Percentiles rank a stretch among this genome's conserved stretches.
phyloP scores from a whole-genome alignment of 805 yeast species.

The Candida koratica region DNA sequence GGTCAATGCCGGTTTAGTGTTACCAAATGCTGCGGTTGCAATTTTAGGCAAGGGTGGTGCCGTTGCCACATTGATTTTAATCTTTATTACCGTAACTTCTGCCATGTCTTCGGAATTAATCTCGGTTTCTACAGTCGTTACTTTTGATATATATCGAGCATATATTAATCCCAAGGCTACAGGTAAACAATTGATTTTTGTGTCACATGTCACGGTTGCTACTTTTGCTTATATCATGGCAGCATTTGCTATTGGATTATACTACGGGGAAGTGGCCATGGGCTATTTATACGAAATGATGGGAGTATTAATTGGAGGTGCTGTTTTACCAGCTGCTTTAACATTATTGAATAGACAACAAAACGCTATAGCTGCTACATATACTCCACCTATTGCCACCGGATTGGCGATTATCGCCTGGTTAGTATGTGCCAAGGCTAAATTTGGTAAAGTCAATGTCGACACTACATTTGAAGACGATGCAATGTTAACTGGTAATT shows the following conservation, averaged over 20 bases:
- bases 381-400: conserved; percentile 78
- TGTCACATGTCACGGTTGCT: conserved; percentile 66
- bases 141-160: conserved; percentile 80
- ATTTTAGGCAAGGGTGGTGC: conserved; percentile 87
- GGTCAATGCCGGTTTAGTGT: conserved; percentile 75
- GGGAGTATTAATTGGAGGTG: conserved; percentile 87
- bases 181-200: conserved; percentile 65
- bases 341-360: conserved; percentile 62
- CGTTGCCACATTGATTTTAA: conserved; percentile 69
- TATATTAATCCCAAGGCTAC: conserved; percentile 76
- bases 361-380: conserved; percentile 64
- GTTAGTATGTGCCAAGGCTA: conserved; percentile 35
- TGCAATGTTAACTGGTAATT: conserved; percentile 87
- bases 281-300: conserved; percentile 83
- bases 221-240: conserved; percentile 61
- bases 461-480: conserved; percentile 71
- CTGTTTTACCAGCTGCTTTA: conserved; percentile 72
- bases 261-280: conserved; percentile 79
- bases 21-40: conserved; percentile 78
- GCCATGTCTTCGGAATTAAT: conserved; percentile 90
- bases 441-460: conserved; percentile 30
- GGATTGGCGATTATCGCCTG: conserved; percentile 64
- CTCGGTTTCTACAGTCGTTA: conserved; percentile 79
- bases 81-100: conserved; percentile 90
- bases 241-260: conserved; percentile 76